Evolutionary conservation across 1,139 yeast species (phyloP), one percentile per base, ranked within the genome.

Genomic region (Pichia inconspicua): DNA sequence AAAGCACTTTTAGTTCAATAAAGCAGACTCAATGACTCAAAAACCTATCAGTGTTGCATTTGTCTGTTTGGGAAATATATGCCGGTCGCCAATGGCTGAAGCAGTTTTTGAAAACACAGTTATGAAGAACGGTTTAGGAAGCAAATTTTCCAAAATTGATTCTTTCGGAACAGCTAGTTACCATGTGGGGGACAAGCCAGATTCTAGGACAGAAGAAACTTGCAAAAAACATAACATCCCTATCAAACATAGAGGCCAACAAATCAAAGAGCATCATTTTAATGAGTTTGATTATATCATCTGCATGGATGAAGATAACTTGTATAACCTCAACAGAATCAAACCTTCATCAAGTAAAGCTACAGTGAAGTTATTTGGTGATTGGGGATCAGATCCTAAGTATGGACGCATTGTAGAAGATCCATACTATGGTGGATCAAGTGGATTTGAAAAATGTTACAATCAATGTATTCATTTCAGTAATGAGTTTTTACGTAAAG

Each of bases 21-120:
- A 5, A 30, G n/a, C 14, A 1, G 5, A 22, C 2, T 22, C 28
- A 37, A 37, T 37, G 40, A 19, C 25, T 10, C 9, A 10, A 14
- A n/a, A 25, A 17, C 10, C 12, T 19, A 54, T 59, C 22, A 53
- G 50, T 19, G 92, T 88, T 36, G 95, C 95, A 0, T 90, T 90
- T 63, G 94, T 89, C 2, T 90, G 97, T 62, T 72, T 89, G 22
- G 97, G 97, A 3, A 90, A 90, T 66, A 88, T 89, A 41, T 90
- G 98, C 62, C 92, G 97, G 47, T 89, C 97, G 1, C 97, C 97
- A 11, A 90, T 90, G 97, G 97, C 98, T 0, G 97, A 90, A 64
- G 97, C 96, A 0, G 85, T 89, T 1, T 88, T 89, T 68, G 72
- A 71, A 46, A 80, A 86, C 53, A 71, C 72, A 28, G 95, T 87